Percentiles rank a stretch among this genome's conserved stretches.
Evolutionary conservation across 75 land plant species (phyloP).

Genomic region (Pinus albicaulis): DNA sequence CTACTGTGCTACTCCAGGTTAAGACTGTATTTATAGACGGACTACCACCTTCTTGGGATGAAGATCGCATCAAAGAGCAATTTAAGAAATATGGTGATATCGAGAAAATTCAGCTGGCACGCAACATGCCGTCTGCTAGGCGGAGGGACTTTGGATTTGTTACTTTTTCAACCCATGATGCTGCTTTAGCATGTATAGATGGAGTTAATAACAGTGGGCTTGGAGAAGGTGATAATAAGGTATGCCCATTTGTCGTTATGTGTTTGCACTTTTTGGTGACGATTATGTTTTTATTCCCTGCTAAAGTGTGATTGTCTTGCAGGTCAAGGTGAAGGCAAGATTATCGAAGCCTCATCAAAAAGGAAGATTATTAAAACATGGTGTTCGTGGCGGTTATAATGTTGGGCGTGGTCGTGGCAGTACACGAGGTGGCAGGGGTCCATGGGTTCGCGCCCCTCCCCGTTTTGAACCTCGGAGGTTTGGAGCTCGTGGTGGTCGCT

Average conservation of each 20-base stretch:
- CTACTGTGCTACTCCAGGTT: constrained; percentile 43
- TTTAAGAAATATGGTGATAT: constrained; percentile 71
- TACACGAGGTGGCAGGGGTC: constrained; percentile 13
- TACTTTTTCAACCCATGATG: constrained; percentile 73
- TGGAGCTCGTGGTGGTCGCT: constrained; percentile 16
- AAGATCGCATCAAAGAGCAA: constrained; percentile 63
- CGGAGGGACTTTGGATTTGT: constrained; percentile 95
- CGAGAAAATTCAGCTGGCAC: constrained; percentile 77
- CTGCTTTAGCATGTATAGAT: constrained; percentile 80
- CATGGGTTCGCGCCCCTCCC: constrained; percentile 18
- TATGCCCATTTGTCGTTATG: constrained; percentile 3
- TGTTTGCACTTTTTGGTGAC: neutral
- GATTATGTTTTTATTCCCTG: neutral
- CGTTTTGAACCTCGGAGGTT: constrained; percentile 12
- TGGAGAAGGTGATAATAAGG: constrained; percentile 84
- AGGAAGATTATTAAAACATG: constrained; percentile 52
- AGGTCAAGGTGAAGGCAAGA: constrained; percentile 83
- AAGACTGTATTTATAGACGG: constrained; percentile 89
- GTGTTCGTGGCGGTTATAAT: constrained; percentile 44
- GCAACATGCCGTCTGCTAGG: constrained; percentile 79
- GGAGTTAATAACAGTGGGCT: constrained; percentile 68
- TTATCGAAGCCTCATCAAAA: constrained; percentile 77
- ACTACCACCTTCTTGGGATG: constrained; percentile 87
- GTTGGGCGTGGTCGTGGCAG: constrained; percentile 33
- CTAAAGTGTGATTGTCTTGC: neutral